Conservation (phyloP, 2,329 filamentous ascomycete genomes). For the Botryotinia calthae region DNA sequence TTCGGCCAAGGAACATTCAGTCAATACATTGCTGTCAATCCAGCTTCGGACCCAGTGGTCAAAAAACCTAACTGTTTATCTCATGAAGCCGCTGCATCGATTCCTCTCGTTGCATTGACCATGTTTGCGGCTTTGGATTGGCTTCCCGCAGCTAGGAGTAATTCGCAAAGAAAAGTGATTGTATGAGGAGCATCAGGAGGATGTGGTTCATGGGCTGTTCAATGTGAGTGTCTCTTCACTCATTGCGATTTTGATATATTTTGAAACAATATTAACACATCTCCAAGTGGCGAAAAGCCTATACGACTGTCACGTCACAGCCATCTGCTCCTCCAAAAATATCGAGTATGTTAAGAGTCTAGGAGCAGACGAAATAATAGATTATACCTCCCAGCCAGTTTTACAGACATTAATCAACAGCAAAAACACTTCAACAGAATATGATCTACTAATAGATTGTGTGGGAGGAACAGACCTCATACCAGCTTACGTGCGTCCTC, state of each 20-base stretch:
- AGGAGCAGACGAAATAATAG: slow-evolving; percentile 35
- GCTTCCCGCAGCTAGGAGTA: slow-evolving; percentile 27
- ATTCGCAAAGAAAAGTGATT: slow-evolving; percentile 29
- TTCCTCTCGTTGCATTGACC: slow-evolving; percentile 46
- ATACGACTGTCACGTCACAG: slow-evolving; percentile 36
- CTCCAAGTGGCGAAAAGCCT: slow-evolving; percentile 32
- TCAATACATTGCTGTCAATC: slow-evolving; percentile 34
- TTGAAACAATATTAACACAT: slow-evolving; percentile 2
- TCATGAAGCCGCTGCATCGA: slow-evolving; percentile 45
- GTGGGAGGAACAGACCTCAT: slow-evolving; percentile 41
- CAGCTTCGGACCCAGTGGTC: slow-evolving; percentile 30
- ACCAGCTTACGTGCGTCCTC: slow-evolving; percentile 27
- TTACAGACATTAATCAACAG: slow-evolving; percentile 23
- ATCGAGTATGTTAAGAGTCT: slow-evolving; percentile 31
- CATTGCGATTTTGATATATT: neutral
- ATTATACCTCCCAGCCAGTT: slow-evolving; percentile 33
- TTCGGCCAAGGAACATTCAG: slow-evolving; percentile 38
- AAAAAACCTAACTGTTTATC: slow-evolving; percentile 44
- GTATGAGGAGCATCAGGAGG: slow-evolving; percentile 36
- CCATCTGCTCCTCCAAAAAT: slow-evolving; percentile 35
- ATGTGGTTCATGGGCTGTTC: slow-evolving; percentile 34
- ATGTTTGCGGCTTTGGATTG: slow-evolving; percentile 39
- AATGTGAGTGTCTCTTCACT: slow-evolving; percentile 26
- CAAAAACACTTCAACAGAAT: slow-evolving; percentile 16
- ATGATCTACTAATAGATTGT: slow-evolving; percentile 35